A percentile compares a stretch with the other conserved stretches of the same genome.
phyloP scores from a whole-genome alignment of 805 yeast genomes.

The Saturnispora diversa region DNA sequence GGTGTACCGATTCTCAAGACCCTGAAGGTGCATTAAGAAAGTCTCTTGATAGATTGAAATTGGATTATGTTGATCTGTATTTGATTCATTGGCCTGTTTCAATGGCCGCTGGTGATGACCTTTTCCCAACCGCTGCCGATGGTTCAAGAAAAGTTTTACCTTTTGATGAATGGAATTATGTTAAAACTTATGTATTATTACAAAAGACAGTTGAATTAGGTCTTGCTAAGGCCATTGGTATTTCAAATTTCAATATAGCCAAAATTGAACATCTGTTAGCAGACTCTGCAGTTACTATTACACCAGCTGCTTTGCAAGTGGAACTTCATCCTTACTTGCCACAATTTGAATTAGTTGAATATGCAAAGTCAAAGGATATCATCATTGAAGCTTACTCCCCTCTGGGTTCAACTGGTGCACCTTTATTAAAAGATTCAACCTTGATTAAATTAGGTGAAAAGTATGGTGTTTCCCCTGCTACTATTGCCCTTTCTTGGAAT shows the following conservation, averaged over 20 bases:
- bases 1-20: conserved; percentile 35
- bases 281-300: conserved; percentile 39
- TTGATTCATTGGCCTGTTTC: conserved; percentile 62
- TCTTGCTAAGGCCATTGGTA: conserved; percentile 62
- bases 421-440: conserved; percentile 39
- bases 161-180: conserved; percentile 30
- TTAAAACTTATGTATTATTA: conserved; percentile 59
- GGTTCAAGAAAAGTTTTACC: conserved; percentile 31
- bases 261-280: conserved; percentile 46
- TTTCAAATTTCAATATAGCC: conserved; percentile 60
- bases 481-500: conserved; percentile 51
- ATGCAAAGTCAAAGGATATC: conserved; percentile 44
- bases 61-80: conserved; percentile 59
- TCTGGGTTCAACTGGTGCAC: conserved; percentile 54
- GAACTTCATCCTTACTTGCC: conserved; percentile 71
- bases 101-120: conserved; percentile 32
- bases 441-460: conserved; percentile 40
- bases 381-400: conserved; percentile 73
- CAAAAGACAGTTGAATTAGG: conserved; percentile 50
- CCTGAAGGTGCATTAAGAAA: conserved; percentile 41
- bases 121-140: conserved; percentile 30
- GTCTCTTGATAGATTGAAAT: conserved; percentile 42
- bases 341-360: conserved; percentile 52
- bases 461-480: conserved; percentile 39
- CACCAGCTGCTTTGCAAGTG: conserved; percentile 68